Evolutionary conservation across 2,329 filamentous ascomycete species (phyloP).

Genomic region (Aspergillus phoenicis): DNA sequence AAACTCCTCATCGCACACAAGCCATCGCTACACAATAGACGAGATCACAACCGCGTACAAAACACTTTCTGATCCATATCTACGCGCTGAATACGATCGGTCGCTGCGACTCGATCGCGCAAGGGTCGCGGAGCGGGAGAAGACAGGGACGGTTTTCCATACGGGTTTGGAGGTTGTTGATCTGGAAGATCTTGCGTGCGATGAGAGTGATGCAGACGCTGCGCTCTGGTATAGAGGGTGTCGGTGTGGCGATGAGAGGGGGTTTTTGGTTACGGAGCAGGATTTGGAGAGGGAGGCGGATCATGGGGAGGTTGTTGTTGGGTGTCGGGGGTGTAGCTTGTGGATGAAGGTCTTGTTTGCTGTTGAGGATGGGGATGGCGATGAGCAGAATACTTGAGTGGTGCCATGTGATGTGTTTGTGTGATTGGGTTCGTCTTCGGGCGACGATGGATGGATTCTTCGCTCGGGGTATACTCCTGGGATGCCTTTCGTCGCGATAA

Average conservation of each 20-base stretch:
- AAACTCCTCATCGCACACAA: background rate
- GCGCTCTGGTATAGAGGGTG: constrained; percentile 58
- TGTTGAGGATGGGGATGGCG: constrained; percentile 39
- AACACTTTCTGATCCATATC: constrained; percentile 49
- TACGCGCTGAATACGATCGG: constrained; percentile 54
- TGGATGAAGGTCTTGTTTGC: constrained; percentile 64
- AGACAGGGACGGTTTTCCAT: constrained; percentile 43
- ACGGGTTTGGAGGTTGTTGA: constrained; percentile 61
- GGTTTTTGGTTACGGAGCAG: constrained; percentile 57
- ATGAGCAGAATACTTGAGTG: constrained; percentile 23
- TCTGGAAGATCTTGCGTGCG: constrained; percentile 56
- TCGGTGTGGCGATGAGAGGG: constrained; percentile 60
- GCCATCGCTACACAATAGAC: constrained; percentile 52
- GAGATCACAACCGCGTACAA: constrained; percentile 62
- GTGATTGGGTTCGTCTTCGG: background rate
- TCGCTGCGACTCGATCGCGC: constrained; percentile 40
- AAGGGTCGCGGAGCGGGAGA: constrained; percentile 27
- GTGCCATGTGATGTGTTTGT: constrained; percentile 16
- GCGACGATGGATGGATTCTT: background rate
- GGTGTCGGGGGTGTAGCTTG: constrained; percentile 65
- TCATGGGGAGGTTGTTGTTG: constrained; percentile 60
- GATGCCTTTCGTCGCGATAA: background rate
- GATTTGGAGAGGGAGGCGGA: constrained; percentile 56
- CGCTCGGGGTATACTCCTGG: background rate
- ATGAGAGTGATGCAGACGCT: constrained; percentile 41